These are phyloP conservation scores for Colletotrichum sp. DNA, from an alignment of 2,329 filamentous ascomycete species.

Conservation along the genomic window DNA sequence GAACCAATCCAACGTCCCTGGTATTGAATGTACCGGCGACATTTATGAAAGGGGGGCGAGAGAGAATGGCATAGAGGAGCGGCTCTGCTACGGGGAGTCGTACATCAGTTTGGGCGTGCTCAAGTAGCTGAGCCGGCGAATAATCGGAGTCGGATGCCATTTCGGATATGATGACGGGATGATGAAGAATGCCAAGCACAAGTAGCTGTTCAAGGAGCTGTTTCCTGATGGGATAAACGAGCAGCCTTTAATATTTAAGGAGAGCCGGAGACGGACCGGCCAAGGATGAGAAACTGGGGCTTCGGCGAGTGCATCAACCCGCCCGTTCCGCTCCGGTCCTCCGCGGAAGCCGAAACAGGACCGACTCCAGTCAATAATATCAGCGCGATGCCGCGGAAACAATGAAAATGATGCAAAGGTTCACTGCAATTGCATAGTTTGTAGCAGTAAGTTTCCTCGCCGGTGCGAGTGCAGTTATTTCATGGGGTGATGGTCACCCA, in stretches of 20 bases:
- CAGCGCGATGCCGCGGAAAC: not conserved
- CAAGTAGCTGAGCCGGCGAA: not conserved
- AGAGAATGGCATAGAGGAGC: not conserved
- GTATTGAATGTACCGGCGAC: not conserved
- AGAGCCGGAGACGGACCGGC: not conserved
- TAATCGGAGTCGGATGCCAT: not conserved
- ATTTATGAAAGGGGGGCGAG: not conserved
- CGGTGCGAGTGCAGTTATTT: not conserved
- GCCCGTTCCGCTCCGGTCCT: not conserved
- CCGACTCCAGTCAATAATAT: not conserved
- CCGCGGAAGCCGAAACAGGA: not conserved
- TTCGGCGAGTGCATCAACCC: not conserved
- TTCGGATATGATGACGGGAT: not conserved
- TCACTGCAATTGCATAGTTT: rapidly evolving
- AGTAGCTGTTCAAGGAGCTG: not conserved
- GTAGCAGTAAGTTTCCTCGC: rapidly evolving
- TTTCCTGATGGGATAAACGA: not conserved
- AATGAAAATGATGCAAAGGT: not conserved
- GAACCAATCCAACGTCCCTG: not conserved
- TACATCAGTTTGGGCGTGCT: not conserved
- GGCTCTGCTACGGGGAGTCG: not conserved
- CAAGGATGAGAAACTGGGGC: not conserved
- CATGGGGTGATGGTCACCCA: not conserved
- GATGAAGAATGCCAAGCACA: not conserved
- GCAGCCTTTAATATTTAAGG: not conserved